Percentiles rank a stretch among this genome's conserved stretches.
Evolutionary conservation across 108 stramenopile species (phyloP).

Genomic region (Nitzschia inconspicua): DNA sequence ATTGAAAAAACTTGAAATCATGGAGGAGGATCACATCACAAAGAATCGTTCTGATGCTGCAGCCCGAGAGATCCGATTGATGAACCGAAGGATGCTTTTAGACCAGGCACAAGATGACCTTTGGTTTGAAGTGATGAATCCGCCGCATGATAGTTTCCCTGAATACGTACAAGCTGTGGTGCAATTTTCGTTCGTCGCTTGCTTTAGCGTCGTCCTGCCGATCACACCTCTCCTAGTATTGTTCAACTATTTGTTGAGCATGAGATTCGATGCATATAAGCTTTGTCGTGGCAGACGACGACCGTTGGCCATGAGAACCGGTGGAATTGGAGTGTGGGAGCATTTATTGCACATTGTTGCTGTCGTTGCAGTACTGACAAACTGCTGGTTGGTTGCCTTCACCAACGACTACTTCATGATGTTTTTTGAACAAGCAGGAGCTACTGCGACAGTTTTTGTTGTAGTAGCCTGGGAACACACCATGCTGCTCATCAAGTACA

Average conservation of each 20-base stretch:
- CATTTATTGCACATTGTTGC: slow-evolving; percentile 95
- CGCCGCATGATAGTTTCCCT: slow-evolving; percentile 87
- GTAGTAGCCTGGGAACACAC: slow-evolving; percentile 87
- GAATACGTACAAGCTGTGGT: slow-evolving; percentile 91
- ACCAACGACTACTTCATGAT: slow-evolving; percentile 62
- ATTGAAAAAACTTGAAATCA: slow-evolving; percentile 54
- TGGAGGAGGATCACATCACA: slow-evolving; percentile 41
- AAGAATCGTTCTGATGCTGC: slow-evolving; percentile 26
- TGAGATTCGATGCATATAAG: slow-evolving; percentile 96
- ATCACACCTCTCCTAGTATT: slow-evolving; percentile 91
- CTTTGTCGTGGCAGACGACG: slow-evolving; percentile 87
- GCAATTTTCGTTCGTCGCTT: slow-evolving; percentile 93
- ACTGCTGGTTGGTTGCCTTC: slow-evolving; percentile 92
- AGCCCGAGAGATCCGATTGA: slow-evolving; percentile 30
- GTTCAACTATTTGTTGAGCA: slow-evolving; percentile 90
- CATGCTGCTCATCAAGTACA: slow-evolving; percentile 87
- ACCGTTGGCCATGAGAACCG: slow-evolving; percentile 87
- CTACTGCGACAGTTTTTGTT: slow-evolving; percentile 59
- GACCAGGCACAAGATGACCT: slow-evolving; percentile 84
- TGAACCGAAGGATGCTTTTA: slow-evolving; percentile 76
- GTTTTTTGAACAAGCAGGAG: slow-evolving; percentile 49
- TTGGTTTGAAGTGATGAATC: slow-evolving; percentile 83
- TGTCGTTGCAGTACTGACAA: slow-evolving; percentile 92
- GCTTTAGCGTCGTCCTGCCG: slow-evolving; percentile 95
- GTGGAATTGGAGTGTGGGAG: slow-evolving; percentile 96